phyloP scores from a whole-genome alignment of 768 basidiomycete genomes.

The Pisolithus albus region DNA sequence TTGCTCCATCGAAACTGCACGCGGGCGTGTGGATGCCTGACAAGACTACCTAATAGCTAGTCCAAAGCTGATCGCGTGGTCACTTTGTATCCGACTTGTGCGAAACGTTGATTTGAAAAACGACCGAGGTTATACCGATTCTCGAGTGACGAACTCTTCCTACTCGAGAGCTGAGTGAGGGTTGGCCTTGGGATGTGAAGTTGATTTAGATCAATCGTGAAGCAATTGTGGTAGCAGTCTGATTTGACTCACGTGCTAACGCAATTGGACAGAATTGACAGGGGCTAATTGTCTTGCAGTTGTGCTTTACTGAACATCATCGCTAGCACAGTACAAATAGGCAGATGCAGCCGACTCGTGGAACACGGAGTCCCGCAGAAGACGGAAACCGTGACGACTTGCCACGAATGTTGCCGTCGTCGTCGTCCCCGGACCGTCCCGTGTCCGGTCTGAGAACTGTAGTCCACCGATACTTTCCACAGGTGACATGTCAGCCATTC shows the following conservation, averaged over 20 bases:
- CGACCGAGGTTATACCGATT: background rate
- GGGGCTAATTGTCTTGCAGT: too few relatives aligned
- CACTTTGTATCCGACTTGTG: background rate
- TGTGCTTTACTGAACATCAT: too few relatives aligned
- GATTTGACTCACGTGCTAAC: background rate
- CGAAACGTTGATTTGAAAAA: background rate
- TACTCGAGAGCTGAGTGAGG: too few relatives aligned
- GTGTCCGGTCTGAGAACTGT: too few relatives aligned
- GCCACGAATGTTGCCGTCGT: too few relatives aligned
- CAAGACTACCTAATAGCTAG: constrained; percentile 6
- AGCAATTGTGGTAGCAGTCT: background rate
- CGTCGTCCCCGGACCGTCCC: too few relatives aligned
- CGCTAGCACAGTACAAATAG: too few relatives aligned
- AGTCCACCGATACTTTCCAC: too few relatives aligned
- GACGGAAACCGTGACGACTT: too few relatives aligned
- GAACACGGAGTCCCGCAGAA: too few relatives aligned
- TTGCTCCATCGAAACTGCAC: constrained; percentile 50
- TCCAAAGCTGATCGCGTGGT: constrained; percentile 11
- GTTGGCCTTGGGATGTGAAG: background rate
- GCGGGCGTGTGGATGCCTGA: constrained; percentile 14
- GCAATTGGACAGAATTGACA: background rate
- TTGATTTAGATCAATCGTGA: background rate
- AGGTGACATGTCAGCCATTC: too few relatives aligned
- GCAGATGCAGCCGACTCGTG: too few relatives aligned
- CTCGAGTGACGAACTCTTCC: background rate